Conservation (phyloP, 768 basidiomycete genomes). For the Psilocybe cubensis region DNA sequence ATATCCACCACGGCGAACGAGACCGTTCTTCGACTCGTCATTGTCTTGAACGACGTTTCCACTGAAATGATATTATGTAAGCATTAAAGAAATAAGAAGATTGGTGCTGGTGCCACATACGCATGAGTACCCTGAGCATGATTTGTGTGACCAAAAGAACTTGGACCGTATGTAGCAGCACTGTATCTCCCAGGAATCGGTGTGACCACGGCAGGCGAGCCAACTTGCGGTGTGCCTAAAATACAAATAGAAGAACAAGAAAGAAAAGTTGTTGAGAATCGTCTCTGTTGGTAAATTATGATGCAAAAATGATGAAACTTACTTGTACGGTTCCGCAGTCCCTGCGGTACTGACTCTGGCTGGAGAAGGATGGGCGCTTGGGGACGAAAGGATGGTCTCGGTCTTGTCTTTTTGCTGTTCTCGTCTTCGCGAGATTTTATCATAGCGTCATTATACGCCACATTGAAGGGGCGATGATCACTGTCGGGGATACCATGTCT, state of each 20-base stretch:
- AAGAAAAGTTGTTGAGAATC: background rate
- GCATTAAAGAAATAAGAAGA: background rate
- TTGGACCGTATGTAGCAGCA: conserved; percentile 11
- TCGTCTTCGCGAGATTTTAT: conserved; percentile 58
- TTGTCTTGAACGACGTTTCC: background rate
- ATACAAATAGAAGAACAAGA: background rate
- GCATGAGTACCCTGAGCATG: background rate
- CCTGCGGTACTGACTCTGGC: conserved; percentile 42
- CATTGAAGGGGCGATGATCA: conserved; percentile 83
- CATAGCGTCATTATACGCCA: conserved; percentile 77
- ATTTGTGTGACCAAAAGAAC: conserved; percentile 5
- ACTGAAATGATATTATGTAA: conserved; percentile 19
- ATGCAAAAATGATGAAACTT: conserved; percentile 20
- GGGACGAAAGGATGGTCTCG: conserved; percentile 34
- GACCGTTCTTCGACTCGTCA: conserved; percentile 6
- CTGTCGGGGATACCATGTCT: conserved; percentile 84
- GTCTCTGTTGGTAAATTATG: background rate
- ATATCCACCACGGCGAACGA: conserved; percentile 18
- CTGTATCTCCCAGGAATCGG: conserved; percentile 25
- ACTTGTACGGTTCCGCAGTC: conserved; percentile 50
- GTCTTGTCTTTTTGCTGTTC: conserved; percentile 33
- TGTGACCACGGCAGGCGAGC: conserved; percentile 8
- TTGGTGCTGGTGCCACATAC: conserved; percentile 3
- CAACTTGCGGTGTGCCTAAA: conserved; percentile 13
- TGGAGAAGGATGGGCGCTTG: conserved; percentile 34